Conservation (phyloP, 2,329 filamentous ascomycete genomes). For the Pseudogymnoascus sp. region DNA sequence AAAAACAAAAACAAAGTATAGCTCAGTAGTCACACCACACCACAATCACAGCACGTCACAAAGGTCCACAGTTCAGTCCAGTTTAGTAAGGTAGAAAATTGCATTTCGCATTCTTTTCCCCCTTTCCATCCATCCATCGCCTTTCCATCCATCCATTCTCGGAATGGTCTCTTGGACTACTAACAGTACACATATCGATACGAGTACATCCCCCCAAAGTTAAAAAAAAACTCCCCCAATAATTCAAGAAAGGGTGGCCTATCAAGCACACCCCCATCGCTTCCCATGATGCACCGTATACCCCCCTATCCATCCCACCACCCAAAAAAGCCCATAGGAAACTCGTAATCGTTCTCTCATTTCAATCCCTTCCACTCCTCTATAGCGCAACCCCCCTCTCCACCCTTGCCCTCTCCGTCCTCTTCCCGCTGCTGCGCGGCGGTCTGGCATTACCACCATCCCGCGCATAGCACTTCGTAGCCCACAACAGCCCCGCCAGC, state of each 20-base stretch:
- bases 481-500: conserved; percentile 28
- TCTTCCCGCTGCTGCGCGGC: no score
- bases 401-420: no score
- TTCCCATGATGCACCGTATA: not conserved
- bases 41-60: no score
- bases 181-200: not conserved
- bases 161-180: not conserved
- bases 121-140: no score
- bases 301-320: not conserved
- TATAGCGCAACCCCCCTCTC: no score
- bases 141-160: not conserved
- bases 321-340: not conserved
- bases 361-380: not conserved
- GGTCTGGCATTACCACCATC: not conserved
- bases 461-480: conserved; percentile 15
- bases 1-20: no score
- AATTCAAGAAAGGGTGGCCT: not conserved
- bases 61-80: not conserved
- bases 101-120: not conserved
- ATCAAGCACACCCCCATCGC: not conserved
- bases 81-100: not conserved
- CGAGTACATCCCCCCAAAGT: not conserved
- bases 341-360: not conserved
- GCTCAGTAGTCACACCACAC: no score
- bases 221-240: not conserved